Conservation (phyloP, 208 protist species). For the Jaenimonas drosophilae region DNA sequence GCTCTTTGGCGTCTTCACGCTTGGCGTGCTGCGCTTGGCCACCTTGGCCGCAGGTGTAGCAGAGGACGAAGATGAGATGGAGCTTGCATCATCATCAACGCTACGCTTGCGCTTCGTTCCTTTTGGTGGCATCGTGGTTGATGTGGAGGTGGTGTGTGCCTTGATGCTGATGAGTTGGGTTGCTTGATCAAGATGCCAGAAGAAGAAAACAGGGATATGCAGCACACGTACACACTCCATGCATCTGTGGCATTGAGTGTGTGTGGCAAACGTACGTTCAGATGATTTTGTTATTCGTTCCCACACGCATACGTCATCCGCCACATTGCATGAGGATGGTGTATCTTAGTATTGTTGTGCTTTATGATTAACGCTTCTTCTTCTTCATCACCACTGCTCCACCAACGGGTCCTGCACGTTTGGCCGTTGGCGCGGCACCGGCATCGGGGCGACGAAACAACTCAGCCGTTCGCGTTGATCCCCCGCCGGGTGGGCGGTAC, state of each 20-base stretch:
- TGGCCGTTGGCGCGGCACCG: constrained; percentile 26
- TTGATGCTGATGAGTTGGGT: not conserved
- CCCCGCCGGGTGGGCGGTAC: constrained; percentile 63
- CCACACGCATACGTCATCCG: too few relatives aligned
- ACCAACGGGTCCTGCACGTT: constrained; percentile 55
- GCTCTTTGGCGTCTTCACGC: too few relatives aligned
- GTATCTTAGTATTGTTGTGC: too few relatives aligned
- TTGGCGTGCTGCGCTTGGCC: constrained; percentile 17
- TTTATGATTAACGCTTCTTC: constrained; percentile 49
- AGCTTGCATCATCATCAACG: too few relatives aligned
- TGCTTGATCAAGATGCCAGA: not conserved
- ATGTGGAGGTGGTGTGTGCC: too few relatives aligned
- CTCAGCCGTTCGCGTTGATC: constrained; percentile 30
- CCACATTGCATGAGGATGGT: too few relatives aligned
- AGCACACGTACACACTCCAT: too few relatives aligned
- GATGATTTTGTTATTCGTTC: too few relatives aligned
- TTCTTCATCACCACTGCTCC: constrained; percentile 45
- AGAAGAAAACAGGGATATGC: not conserved
- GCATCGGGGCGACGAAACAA: constrained; percentile 46
- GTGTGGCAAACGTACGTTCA: too few relatives aligned
- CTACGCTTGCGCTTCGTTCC: constrained; percentile 5
- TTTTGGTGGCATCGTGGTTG: constrained; percentile 3
- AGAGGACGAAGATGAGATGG: too few relatives aligned
- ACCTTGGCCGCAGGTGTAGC: constrained; percentile 10
- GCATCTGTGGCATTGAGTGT: too few relatives aligned